These are phyloP conservation scores for Tulasnella sp. DNA, from an alignment of 768 basidiomycete species.

Conservation along the genomic window DNA sequence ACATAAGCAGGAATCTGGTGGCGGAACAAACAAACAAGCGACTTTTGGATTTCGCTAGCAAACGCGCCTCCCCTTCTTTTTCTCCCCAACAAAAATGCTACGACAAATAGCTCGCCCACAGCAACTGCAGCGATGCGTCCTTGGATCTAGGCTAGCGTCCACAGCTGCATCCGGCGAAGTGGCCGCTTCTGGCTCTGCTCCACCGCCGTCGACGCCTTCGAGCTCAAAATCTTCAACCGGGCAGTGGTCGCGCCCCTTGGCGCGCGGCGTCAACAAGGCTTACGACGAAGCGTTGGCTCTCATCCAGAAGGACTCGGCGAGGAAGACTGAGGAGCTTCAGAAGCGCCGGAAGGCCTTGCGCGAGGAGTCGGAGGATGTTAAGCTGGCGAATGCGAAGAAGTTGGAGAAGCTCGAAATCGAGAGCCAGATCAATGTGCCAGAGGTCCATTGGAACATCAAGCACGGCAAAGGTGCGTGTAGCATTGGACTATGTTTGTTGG, in stretches of 20 bases:
- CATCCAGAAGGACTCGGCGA: conserved; percentile 63
- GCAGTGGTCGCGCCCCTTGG: neutral
- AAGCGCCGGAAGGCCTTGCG: conserved; percentile 46
- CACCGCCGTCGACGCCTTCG: neutral
- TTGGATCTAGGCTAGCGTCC: neutral
- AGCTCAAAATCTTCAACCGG: conserved; percentile 7
- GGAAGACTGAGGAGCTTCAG: conserved; percentile 52
- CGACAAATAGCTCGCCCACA: conserved; percentile 10
- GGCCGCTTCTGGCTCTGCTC: neutral
- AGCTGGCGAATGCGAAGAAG: conserved; percentile 33
- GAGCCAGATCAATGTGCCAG: conserved; percentile 81
- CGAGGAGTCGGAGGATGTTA: conserved; percentile 40
- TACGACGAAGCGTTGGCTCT: conserved; percentile 84
- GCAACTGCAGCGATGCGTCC: neutral
- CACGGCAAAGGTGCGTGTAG: conserved; percentile 72
- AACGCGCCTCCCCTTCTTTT: neutral
- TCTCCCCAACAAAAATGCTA: neutral
- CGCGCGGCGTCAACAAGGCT: conserved; percentile 33
- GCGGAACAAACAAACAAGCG: neutral
- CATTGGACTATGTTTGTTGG: no score
- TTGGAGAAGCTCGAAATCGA: conserved; percentile 71
- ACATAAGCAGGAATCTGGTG: neutral
- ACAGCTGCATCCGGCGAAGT: neutral
- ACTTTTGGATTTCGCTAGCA: conserved; percentile 10
- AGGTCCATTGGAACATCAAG: conserved; percentile 73